phyloP scores from a whole-genome alignment of 2,329 filamentous ascomycete genomes.

The Mycosphaerelloides madeirae region DNA sequence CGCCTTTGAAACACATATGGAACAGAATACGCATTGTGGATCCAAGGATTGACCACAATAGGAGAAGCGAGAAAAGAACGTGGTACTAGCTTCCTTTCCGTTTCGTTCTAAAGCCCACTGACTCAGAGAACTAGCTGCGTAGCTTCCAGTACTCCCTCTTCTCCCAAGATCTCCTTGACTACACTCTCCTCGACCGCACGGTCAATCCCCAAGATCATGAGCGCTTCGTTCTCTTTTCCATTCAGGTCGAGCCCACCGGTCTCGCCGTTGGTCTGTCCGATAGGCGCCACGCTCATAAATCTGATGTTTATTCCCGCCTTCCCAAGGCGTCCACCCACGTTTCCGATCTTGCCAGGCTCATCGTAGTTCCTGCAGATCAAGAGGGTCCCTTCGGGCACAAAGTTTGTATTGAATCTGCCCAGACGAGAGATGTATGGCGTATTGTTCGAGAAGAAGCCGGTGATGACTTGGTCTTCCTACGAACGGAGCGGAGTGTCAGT shows the following conservation, averaged over 20 bases:
- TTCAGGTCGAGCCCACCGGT: slow-evolving; percentile 19
- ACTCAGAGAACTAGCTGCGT: slow-evolving; percentile 45
- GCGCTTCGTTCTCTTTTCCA: slow-evolving; percentile 56
- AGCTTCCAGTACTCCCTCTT: slow-evolving; percentile 51
- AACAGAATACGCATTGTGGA: too few species aligned
- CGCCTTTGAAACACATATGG: too few species aligned
- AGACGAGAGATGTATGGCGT: slow-evolving; percentile 66
- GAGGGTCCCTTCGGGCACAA: slow-evolving; percentile 67
- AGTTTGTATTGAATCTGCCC: slow-evolving; percentile 68
- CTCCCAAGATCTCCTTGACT: slow-evolving; percentile 44
- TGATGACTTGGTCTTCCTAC: slow-evolving; percentile 54
- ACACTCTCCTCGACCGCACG: slow-evolving; percentile 57
- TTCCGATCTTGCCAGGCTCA: slow-evolving; percentile 75
- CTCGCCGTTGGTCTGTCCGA: slow-evolving; percentile 38
- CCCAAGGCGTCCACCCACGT: slow-evolving; percentile 67
- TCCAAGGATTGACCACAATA: too few species aligned
- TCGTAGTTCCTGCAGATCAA: slow-evolving; percentile 81
- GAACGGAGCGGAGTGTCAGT: too few species aligned
- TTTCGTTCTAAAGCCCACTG: background rate
- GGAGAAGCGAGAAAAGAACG: too few species aligned
- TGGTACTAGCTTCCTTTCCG: too few species aligned
- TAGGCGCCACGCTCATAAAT: slow-evolving; percentile 68
- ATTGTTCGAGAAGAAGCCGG: slow-evolving; percentile 63
- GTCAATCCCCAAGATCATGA: slow-evolving; percentile 78
- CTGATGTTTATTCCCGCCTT: slow-evolving; percentile 69